Base-by-base conservation (phyloP, 371 early-diverging fungal species). In the Circinella umbellata region DNA sequence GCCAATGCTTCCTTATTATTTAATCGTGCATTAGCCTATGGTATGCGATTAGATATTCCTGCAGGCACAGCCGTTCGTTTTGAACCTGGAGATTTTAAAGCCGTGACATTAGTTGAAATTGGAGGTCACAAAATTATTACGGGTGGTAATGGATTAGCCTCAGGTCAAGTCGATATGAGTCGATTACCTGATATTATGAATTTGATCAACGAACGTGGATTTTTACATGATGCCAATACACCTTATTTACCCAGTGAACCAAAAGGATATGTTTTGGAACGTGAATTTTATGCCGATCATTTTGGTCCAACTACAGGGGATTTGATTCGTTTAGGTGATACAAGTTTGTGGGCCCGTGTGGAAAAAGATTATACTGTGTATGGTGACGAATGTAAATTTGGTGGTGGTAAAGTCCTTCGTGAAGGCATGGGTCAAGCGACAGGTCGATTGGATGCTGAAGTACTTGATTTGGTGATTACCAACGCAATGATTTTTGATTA, bases 291-390 rank as follows among this genome's bases (percentile, higher is more conserved):
- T 73, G 90, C 90, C 38, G 93, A 93, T 72, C 92, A 93, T 61
- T 98, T 91, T 71, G 98, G 98, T 3, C 98, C 98, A 4, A 98
- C 98, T 0, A 89, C 88, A 8, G 97, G 97, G 4, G 96, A 98
- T 77, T 80, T 90, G 15, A 88, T 98, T 6, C 88, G 95, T 42
- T 80, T 98, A 55, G 96, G 91, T 11, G 93, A 98, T 71, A 93
- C 95, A 5, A 75, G 86, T 63, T 80, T 97, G 49, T 93, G 90
- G 88, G 85, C 94, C 10, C 92, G 95, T 66, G 90, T 98, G 37
- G 98, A 98, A 80, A 82, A 87, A 64, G 98, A 98, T 71, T 92
- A 77, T 46, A 95, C 96, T 0, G 76, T 83, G 4, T 96, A 96
- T 74, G 98, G 98, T 27, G 97, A 98, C 73, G 98, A 98, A 75